Percentiles rank a stretch among this genome's conserved stretches.
Evolutionary conservation across 23 red algal genomes (phyloP).

Genomic region (Gracilaria vermiculophylla): DNA sequence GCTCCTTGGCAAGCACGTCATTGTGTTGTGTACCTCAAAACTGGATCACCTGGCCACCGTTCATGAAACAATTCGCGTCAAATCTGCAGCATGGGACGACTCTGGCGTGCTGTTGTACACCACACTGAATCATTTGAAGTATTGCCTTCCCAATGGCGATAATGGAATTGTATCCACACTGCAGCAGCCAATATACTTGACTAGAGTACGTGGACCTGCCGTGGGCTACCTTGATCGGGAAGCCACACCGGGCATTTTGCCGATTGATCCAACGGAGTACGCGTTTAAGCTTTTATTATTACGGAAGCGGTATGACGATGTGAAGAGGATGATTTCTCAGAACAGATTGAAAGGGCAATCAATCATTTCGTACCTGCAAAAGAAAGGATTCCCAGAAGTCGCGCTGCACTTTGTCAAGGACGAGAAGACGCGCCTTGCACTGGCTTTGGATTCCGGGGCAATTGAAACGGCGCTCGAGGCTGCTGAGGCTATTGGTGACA

Average conservation of each 20-base stretch:
- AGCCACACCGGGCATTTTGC: conserved; percentile 77
- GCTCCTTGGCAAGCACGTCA: conserved; percentile 89
- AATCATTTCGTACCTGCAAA: conserved; percentile 95
- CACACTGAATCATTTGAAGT: conserved; percentile 98
- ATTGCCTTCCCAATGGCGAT: conserved; percentile 98
- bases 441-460: conserved; percentile 91
- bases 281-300: conserved; percentile 96
- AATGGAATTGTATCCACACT: conserved; percentile 90
- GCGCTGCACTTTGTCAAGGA: conserved; percentile 96
- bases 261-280: conserved; percentile 97
- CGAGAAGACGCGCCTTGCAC: conserved; percentile 90
- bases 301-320: conserved; percentile 93
- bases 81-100: conserved; percentile 99
- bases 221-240: conserved; percentile 90
- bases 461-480: conserved; percentile 89
- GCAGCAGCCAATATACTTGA: conserved; percentile 83
- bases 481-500: conserved; percentile 77
- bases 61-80: conserved; percentile 99
- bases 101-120: conserved; percentile 97
- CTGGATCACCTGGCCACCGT: conserved; percentile 91
- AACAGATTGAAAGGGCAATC: conserved; percentile 87
- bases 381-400: conserved; percentile 97
- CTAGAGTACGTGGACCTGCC: conserved; percentile 89
- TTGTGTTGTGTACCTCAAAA: conserved; percentile 80
- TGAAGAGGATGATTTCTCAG: conserved; percentile 86